Evolutionary conservation across 1,284 basidiomycete genomes (phyloP).

Genomic region (Microbotryum scabiosae): DNA sequence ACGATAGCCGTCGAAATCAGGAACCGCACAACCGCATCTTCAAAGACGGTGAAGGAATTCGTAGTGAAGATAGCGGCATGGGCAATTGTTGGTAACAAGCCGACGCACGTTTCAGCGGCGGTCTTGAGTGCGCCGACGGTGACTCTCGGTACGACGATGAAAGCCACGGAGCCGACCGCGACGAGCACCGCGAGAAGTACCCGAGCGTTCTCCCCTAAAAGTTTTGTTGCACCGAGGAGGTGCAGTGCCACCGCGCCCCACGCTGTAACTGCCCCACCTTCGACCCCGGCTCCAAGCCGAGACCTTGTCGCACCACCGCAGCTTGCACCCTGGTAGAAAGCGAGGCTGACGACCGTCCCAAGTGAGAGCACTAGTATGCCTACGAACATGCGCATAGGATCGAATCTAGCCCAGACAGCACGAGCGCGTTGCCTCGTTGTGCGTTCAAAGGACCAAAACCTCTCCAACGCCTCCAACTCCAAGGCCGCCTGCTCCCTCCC

Average conservation of each 20-base stretch:
- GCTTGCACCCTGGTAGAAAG: constrained; percentile 13
- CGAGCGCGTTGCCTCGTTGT: constrained; percentile 41
- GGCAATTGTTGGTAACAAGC: not conserved
- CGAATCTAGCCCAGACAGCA: constrained; percentile 90
- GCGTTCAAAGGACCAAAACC: constrained; percentile 25
- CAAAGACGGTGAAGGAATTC: constrained; percentile 94
- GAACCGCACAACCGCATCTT: constrained; percentile 73
- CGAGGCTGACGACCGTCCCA: constrained; percentile 36
- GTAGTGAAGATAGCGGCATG: constrained; percentile 46
- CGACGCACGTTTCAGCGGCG: too few species aligned
- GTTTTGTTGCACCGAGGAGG: not conserved
- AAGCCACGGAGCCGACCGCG: constrained; percentile 32
- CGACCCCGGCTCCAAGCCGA: constrained; percentile 20
- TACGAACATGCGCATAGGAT: constrained; percentile 61
- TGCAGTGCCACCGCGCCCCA: constrained; percentile 9
- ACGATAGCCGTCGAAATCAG: constrained; percentile 55
- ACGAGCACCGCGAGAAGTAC: constrained; percentile 15
- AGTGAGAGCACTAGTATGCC: constrained; percentile 44
- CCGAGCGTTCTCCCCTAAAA: constrained; percentile 4
- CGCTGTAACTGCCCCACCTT: constrained; percentile 35
- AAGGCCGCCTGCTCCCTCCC: constrained; percentile 15
- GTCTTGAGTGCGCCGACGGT: too few species aligned
- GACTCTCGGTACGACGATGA: too few species aligned
- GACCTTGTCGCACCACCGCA: constrained; percentile 1
- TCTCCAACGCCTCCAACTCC: constrained; percentile 20